phyloP scores from a whole-genome alignment of 139 green algal genomes.

The Helicosporidium sp. region DNA sequence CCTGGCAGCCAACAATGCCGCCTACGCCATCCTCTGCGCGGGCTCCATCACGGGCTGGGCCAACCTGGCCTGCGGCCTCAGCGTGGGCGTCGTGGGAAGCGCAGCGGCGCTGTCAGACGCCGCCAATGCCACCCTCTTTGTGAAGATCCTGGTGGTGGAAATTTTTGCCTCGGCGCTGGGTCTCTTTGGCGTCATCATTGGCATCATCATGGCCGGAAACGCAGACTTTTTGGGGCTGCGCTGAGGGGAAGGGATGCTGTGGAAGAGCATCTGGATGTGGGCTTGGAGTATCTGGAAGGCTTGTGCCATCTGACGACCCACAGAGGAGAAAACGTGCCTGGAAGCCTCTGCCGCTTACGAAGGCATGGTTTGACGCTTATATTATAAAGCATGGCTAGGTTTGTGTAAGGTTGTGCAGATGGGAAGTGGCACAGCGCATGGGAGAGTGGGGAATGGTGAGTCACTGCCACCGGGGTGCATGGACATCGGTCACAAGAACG shows the following conservation, averaged over 20 bases:
- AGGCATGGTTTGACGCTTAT: too few relatives aligned
- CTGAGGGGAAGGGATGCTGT: neutral
- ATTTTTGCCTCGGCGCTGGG: conserved; percentile 94
- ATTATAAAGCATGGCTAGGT: too few relatives aligned
- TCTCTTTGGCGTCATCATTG: conserved; percentile 73
- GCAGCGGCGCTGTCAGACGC: conserved; percentile 87
- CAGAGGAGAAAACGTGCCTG: too few relatives aligned
- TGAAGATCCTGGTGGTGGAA: conserved; percentile 99
- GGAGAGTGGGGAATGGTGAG: too few relatives aligned
- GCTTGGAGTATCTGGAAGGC: too few relatives aligned
- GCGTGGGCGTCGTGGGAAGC: conserved; percentile 93
- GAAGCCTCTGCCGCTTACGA: too few relatives aligned
- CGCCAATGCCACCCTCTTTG: conserved; percentile 91
- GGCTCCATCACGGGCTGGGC: conserved; percentile 80
- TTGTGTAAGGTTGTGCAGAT: too few relatives aligned
- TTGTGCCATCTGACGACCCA: too few relatives aligned
- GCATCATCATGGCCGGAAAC: conserved; percentile 25
- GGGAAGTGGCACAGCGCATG: too few relatives aligned
- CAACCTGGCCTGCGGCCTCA: conserved; percentile 94
- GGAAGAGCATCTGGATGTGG: too few relatives aligned
- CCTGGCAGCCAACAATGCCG: conserved; percentile 25
- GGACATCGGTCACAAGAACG: too few relatives aligned
- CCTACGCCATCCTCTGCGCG: conserved; percentile 85
- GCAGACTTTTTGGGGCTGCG: conserved; percentile 9
- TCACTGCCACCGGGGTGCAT: too few relatives aligned